Evolutionary conservation across 169 alveolate genomes (phyloP), one percentile per base, ranked within the genome.

Genomic region (Condylostoma magnum): DNA sequence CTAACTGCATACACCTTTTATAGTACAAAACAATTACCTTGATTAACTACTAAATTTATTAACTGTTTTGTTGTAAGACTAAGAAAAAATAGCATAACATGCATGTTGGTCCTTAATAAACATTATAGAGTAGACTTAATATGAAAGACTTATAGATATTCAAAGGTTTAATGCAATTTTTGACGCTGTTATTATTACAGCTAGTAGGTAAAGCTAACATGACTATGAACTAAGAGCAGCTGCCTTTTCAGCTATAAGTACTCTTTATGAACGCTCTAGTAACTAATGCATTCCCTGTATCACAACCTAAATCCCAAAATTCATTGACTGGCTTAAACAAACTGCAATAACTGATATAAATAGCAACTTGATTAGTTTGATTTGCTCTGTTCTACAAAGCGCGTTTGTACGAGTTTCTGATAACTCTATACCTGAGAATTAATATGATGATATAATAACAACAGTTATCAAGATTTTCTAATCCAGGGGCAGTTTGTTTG

Each of bases 1-100:
- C 31, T 77, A 77, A 31, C 31, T 52, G 20, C 85, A 71, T 34
- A 37, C 74, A 3, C 22, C 10, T 12, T n/a, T 20, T 18, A 12
- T 60, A 0, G n/a, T n/a, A 37, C 18, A 60, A 10, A 15, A 55
- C 15, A n/a, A n/a, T 1, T 55, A 12, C 0, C 33, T 27, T 31
- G 10, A 20, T 10, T 22, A 34, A 2, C 34, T 37, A 10, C 15
- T 37, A n/a, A n/a, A 38, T 15, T 30, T 15, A n/a, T 10, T 60
- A 1, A 1, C 41, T 10, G 33, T 38, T 2, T 10, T 20, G 12
- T 12, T 18, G 2, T 38, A 37, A 1, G 60, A 33, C 18, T n/a
- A 12, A 3, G 43, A 25, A 60, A 12, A 12, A 18, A 38, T 60
- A n/a, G 72, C 72, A 8, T 12, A 30, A 1, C 72, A 60, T 41